phyloP scores from a whole-genome alignment of 129 eudicot genomes.

The Artemisia annua region DNA sequence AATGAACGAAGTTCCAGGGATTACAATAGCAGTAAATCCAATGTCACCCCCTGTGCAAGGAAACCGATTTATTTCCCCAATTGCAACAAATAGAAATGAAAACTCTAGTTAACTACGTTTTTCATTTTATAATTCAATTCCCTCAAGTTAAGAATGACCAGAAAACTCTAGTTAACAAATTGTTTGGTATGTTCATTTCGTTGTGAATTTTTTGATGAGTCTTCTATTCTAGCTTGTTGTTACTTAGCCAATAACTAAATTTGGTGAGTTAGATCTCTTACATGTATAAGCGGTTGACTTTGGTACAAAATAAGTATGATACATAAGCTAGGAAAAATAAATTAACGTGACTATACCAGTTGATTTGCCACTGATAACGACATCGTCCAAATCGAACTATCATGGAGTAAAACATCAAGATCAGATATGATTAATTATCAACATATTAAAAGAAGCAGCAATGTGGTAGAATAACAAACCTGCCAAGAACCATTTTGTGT shows the following conservation, averaged over 20 bases:
- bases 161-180: too few relatives aligned
- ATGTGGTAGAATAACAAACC: slow-evolving; percentile 42
- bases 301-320: not conserved
- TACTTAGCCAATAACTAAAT: too few relatives aligned
- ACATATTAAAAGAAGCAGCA: not conserved
- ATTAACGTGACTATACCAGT: slow-evolving; percentile 39
- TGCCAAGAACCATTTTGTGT: slow-evolving; percentile 79
- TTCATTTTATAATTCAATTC: too few relatives aligned
- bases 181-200: too few relatives aligned
- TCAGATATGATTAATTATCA: not conserved
- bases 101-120: not conserved
- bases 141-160: too few relatives aligned
- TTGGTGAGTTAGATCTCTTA: too few relatives aligned
- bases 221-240: too few relatives aligned
- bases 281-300: too few relatives aligned
- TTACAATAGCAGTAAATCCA: slow-evolving; percentile 80
- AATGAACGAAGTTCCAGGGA: slow-evolving; percentile 77
- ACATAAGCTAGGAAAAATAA: not conserved
- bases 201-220: too few relatives aligned
- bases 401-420: slow-evolving; percentile 12
- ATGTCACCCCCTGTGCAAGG: slow-evolving; percentile 48
- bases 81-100: not conserved
- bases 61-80: not conserved
- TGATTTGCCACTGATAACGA: slow-evolving; percentile 60
- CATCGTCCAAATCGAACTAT: slow-evolving; percentile 64